Percentiles rank a stretch among this genome's conserved stretches.
Evolutionary conservation across 768 basidiomycete species (phyloP).

Genomic region (Phlebiopsis gigantea): DNA sequence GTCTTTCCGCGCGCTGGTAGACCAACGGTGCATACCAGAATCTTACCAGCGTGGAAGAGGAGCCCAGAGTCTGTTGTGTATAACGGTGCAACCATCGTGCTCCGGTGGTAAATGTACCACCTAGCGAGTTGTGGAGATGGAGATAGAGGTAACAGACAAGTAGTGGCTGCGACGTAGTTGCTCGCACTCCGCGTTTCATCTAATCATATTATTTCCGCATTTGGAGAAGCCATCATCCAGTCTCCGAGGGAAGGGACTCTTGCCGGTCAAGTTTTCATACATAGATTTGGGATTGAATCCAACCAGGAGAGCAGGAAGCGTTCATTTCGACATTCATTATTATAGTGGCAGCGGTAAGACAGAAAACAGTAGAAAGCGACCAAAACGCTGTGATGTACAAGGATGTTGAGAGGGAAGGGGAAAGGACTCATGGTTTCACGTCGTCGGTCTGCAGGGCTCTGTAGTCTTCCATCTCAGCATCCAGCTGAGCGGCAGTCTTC

Average conservation of each 20-base stretch:
- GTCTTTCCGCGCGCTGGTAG: slow-evolving; percentile 95
- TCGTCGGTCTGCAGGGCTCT: slow-evolving; percentile 36
- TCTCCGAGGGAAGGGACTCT: too few species aligned
- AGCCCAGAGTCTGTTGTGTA: slow-evolving; percentile 89
- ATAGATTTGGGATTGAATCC: too few species aligned
- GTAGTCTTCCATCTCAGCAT: slow-evolving; percentile 81
- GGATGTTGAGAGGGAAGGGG: neutral
- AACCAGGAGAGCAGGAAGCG: too few species aligned
- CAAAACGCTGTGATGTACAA: neutral
- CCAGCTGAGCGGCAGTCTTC: slow-evolving; percentile 62
- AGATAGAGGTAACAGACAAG: neutral
- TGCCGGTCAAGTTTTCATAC: too few species aligned
- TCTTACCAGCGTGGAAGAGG: slow-evolving; percentile 91
- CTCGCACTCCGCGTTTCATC: too few species aligned
- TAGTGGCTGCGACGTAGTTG: too few species aligned
- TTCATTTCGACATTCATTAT: too few species aligned
- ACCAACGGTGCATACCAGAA: slow-evolving; percentile 88
- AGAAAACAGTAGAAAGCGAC: neutral
- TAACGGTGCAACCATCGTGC: slow-evolving; percentile 82
- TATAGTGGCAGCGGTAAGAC: too few species aligned
- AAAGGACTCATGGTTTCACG: neutral
- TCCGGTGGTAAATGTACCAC: neutral
- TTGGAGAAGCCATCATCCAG: too few species aligned
- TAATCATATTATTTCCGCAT: too few species aligned
- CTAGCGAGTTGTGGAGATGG: neutral